These are phyloP conservation scores for Diplodia scrobiculata DNA, from an alignment of 2,329 filamentous ascomycete species.

Conservation along the genomic window DNA sequence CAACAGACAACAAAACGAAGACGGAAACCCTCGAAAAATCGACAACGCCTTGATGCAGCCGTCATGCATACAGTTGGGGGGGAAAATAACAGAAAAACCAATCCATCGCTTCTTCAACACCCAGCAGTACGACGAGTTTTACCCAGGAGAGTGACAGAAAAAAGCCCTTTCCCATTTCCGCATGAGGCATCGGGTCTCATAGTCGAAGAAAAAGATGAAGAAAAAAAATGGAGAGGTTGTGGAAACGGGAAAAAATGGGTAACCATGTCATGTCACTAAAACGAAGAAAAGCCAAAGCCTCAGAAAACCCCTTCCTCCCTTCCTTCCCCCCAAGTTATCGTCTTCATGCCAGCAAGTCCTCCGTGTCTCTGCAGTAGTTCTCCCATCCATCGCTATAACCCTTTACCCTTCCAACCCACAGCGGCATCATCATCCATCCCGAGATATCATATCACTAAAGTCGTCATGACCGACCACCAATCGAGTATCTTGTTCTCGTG, in stretches of 20 bases:
- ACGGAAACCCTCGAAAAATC: not conserved
- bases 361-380: not conserved
- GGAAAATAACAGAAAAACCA: not conserved
- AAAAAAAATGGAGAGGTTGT: not conserved
- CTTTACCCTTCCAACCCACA: not conserved
- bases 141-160: not conserved
- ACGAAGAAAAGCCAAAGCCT: constrained; percentile 7
- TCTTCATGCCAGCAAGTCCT: not conserved
- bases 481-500: not conserved
- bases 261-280: not conserved
- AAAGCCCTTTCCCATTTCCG: constrained; percentile 12
- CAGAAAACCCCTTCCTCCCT: not conserved
- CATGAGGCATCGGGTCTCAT: not conserved
- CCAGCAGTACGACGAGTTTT: not conserved
- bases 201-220: not conserved
- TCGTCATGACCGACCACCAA: not conserved
- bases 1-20: not conserved
- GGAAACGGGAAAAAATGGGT: not conserved
- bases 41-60: constrained; percentile 23
- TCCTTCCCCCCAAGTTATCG: not conserved
- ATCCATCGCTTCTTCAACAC: constrained; percentile 22
- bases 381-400: not conserved
- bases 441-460: not conserved
- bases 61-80: constrained; percentile 8
- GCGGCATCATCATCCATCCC: not conserved